Base-by-base conservation (phyloP, 2,329 filamentous ascomycete species). In the Colletotrichum gloeosporioides region DNA sequence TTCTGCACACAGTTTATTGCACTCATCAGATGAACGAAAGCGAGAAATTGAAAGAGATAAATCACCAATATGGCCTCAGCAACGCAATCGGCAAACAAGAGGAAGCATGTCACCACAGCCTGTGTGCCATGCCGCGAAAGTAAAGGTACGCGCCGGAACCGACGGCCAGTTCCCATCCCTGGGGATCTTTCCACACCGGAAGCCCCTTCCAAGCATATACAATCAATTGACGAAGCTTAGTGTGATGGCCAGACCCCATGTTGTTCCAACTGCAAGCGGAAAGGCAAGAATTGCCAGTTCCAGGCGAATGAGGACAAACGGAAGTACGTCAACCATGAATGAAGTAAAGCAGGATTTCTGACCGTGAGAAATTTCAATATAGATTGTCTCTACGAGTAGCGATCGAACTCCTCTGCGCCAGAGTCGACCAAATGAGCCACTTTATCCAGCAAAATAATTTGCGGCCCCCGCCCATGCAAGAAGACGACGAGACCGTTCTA, bases 41-140 rank as follows among this genome's bases (percentile, higher is more conserved):
- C 59, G 16, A 16, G 27, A 16, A 4, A 15, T 64, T 27, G 31
- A 25, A 16, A 34, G 8, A 13, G 22, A 4, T 32, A 49, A 7
- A 15, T 8, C 0, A 49, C 8, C 9, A n/a, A 25, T 39, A 66
- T 66, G 63, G 36, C 63, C 15, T 31, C 63, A 49, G 36, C 22
- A 29, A 16, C 63, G 8, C 63, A 65, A 25, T 49, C 34, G 18
- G 27, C 36, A 39, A 22, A 22, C 18, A 65, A 65, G 18, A 70
- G 85, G 66, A 87, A 86, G 77, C 85, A 87, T 78, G 84, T 86
- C 77, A 87, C 85, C 3, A 87, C 85, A 3, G 85, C 85, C 10
- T 87, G 85, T 76, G 85, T 86, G 62, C 84, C 85, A 32, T 87
- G 85, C 76, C 84, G 85, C n/a, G 85, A 87, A 79, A 87, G 85